These are phyloP conservation scores for Diaporthe sp. DNA, from an alignment of 2,329 filamentous ascomycete species.

Conservation along the genomic window DNA sequence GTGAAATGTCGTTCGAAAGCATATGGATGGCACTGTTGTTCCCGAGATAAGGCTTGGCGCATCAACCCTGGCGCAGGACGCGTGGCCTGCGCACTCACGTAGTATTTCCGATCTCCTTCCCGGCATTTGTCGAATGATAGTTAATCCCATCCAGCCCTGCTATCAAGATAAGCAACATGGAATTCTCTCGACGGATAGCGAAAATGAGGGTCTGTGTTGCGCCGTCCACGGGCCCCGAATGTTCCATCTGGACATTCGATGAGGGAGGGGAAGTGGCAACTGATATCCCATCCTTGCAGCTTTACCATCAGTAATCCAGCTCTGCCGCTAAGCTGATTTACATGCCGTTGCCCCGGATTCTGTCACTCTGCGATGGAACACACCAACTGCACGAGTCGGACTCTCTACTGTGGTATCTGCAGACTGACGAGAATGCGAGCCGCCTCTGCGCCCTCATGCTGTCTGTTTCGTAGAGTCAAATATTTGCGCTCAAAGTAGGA, in stretches of 20 bases:
- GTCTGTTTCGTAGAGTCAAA: not conserved
- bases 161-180: not conserved
- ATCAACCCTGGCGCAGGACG: not conserved
- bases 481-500: not conserved
- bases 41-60: conserved; percentile 2
- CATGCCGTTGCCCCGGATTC: not conserved
- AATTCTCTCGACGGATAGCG: not conserved
- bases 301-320: not conserved
- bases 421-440: not conserved
- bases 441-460: not conserved
- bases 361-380: conserved; percentile 17
- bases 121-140: conserved; percentile 12
- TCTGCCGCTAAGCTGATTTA: not conserved
- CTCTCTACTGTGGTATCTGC: not conserved
- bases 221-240: conserved; percentile 7
- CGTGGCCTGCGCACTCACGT: conserved; percentile 7
- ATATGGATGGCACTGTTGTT: not conserved
- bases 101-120: not conserved
- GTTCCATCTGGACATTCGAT: not conserved
- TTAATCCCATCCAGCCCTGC: not conserved
- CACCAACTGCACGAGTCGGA: not conserved
- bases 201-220: not conserved
- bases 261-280: not conserved
- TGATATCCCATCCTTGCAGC: not conserved
- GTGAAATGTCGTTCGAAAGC: not conserved